Conservation (phyloP, 495 filamentous ascomycete genomes). For the Penicillium dipodomyicola region DNA sequence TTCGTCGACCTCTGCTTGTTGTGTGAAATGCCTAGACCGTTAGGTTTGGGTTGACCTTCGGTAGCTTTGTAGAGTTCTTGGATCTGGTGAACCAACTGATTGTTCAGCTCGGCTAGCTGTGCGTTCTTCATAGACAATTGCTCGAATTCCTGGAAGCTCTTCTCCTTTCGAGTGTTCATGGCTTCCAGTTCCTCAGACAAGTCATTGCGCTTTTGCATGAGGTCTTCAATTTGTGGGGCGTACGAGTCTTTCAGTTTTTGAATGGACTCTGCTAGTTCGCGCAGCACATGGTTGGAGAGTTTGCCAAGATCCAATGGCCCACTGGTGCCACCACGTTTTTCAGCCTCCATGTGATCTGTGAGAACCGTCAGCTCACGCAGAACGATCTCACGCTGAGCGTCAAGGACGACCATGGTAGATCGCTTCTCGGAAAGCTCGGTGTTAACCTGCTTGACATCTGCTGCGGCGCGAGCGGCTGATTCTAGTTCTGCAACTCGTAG, state of each 20-base stretch:
- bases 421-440: slow-evolving; percentile 88
- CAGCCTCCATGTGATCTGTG: slow-evolving; percentile 70
- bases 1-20: slow-evolving; percentile 70
- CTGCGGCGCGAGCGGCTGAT: slow-evolving; percentile 61
- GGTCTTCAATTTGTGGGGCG: slow-evolving; percentile 73
- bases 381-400: slow-evolving; percentile 92
- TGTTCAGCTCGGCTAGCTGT: slow-evolving; percentile 90
- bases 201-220: slow-evolving; percentile 78
- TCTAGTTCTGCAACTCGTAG: slow-evolving; percentile 83
- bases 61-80: slow-evolving; percentile 87
- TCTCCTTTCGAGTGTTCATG: slow-evolving; percentile 78
- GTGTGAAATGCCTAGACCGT: slow-evolving; percentile 82
- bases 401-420: slow-evolving; percentile 92
- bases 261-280: slow-evolving; percentile 83
- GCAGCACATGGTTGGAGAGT: slow-evolving; percentile 79
- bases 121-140: slow-evolving; percentile 90
- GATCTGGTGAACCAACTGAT: slow-evolving; percentile 88
- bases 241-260: slow-evolving; percentile 81
- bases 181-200: slow-evolving; percentile 77
- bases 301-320: slow-evolving; percentile 69
- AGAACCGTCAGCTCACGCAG: slow-evolving; percentile 87
- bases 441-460: slow-evolving; percentile 79
- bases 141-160: slow-evolving; percentile 92
- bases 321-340: slow-evolving; percentile 57
- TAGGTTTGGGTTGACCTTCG: slow-evolving; percentile 54